These are phyloP conservation scores for Beauveria sp. DNA, from an alignment of 2,329 filamentous ascomycete species.

Conservation along the genomic window DNA sequence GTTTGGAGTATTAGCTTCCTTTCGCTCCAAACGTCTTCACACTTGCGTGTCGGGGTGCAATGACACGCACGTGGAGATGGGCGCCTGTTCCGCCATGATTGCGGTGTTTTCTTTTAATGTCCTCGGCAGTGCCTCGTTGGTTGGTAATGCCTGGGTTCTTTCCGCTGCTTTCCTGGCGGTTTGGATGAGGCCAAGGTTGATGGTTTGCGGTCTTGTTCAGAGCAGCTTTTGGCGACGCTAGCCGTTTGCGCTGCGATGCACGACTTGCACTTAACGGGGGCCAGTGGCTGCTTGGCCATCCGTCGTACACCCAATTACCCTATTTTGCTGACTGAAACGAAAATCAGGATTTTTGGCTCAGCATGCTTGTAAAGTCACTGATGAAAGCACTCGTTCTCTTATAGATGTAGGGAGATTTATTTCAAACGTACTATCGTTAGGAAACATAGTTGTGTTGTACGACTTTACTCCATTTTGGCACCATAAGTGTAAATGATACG, in stretches of 20 bases:
- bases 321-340: not conserved
- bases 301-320: not conserved
- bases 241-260: not conserved
- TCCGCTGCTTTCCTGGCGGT: too few species aligned
- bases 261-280: slow-evolving; percentile 9
- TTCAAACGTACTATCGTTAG: too few species aligned
- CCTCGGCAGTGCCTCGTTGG: not conserved
- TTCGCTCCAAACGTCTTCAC: not conserved
- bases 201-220: too few species aligned
- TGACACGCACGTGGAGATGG: slow-evolving; percentile 65
- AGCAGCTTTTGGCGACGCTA: too few species aligned
- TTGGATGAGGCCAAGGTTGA: too few species aligned
- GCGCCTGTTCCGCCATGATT: slow-evolving; percentile 33
- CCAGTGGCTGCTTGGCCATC: not conserved
- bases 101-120: not conserved
- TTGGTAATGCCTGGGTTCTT: too few species aligned
- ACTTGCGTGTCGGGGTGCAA: slow-evolving; percentile 57
- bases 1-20: slow-evolving; percentile 10
- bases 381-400: too few species aligned
- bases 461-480: too few species aligned
- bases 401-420: too few species aligned
- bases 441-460: too few species aligned
- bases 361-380: not conserved
- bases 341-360: too few species aligned
- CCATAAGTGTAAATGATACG: too few species aligned